A percentile compares a stretch with the other conserved stretches of the same genome.
These are phyloP conservation scores for Candida yuanshanica DNA, from an alignment of 805 yeast genomes.

Conservation along the genomic window DNA sequence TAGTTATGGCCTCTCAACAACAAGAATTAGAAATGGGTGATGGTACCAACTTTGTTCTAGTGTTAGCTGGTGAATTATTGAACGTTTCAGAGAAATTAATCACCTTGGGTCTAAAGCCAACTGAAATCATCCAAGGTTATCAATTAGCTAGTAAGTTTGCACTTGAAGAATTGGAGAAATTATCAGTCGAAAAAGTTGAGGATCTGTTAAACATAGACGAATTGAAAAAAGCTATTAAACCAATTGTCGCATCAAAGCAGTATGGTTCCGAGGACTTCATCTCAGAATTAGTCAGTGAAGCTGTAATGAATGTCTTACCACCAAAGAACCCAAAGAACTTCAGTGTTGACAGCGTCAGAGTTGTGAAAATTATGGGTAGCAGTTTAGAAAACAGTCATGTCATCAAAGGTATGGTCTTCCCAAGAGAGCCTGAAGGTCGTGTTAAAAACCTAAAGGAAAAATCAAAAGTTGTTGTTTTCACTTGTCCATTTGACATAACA, in stretches of 20 bases:
- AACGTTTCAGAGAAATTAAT: conserved; percentile 82
- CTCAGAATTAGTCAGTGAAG: conserved; percentile 75
- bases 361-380: conserved; percentile 95
- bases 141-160: conserved; percentile 81
- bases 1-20: conserved; percentile 95
- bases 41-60: conserved; percentile 84
- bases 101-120: conserved; percentile 79
- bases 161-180: conserved; percentile 56
- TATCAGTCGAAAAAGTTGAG: conserved; percentile 58
- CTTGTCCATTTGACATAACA: conserved; percentile 91
- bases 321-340: conserved; percentile 55
- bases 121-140: conserved; percentile 91
- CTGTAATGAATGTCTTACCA: conserved; percentile 75
- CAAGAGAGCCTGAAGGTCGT: conserved; percentile 93
- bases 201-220: conserved; percentile 49
- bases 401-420: conserved; percentile 96
- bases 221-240: conserved; percentile 67
- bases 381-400: conserved; percentile 69
- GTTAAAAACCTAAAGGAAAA: conserved; percentile 55
- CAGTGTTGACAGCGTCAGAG: conserved; percentile 91
- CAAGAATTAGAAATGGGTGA: conserved; percentile 98
- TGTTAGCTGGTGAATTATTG: conserved; percentile 89
- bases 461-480: conserved; percentile 86
- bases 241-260: conserved; percentile 91
- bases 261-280: conserved; percentile 81